Evolutionary conservation across 2,329 filamentous ascomycete genomes (phyloP).

Genomic region (Tolypocladium nubicola): DNA sequence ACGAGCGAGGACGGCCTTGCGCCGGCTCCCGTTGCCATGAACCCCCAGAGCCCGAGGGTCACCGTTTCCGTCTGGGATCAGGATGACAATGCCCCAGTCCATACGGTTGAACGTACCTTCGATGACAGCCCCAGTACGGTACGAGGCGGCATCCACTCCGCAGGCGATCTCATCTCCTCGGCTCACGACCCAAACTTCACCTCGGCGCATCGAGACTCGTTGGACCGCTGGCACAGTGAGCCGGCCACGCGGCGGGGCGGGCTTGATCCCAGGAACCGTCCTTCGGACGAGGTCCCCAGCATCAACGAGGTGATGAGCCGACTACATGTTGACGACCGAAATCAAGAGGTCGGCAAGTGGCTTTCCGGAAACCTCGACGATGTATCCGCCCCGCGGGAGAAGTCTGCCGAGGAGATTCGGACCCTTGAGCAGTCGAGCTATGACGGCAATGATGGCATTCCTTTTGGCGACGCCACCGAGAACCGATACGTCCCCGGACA

Average conservation of each 20-base stretch:
- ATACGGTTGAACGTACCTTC: slow-evolving; percentile 29
- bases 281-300: slow-evolving; percentile 32
- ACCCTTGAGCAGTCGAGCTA: slow-evolving; percentile 9
- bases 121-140: slow-evolving; percentile 24
- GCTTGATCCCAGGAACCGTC: slow-evolving; percentile 34
- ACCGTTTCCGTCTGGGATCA: slow-evolving; percentile 46
- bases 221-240: slow-evolving; percentile 31
- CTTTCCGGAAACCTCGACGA: slow-evolving; percentile 24
- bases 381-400: slow-evolving; percentile 14
- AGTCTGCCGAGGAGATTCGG: slow-evolving; percentile 12
- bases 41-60: slow-evolving; percentile 40
- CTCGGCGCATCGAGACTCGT: slow-evolving; percentile 22
- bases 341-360: slow-evolving; percentile 41
- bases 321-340: slow-evolving; percentile 33
- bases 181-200: slow-evolving; percentile 10
- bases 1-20: slow-evolving; percentile 40
- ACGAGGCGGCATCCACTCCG: slow-evolving; percentile 23
- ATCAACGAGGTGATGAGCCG: slow-evolving; percentile 36
- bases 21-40: slow-evolving; percentile 28
- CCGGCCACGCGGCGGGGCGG: slow-evolving; percentile 30
- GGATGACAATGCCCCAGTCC: slow-evolving; percentile 25
- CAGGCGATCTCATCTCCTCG: slow-evolving; percentile 27
- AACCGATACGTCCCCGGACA: slow-evolving; percentile 39
- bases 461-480: slow-evolving; percentile 34
- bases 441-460: slow-evolving; percentile 31